These are phyloP conservation scores for Colletotrichum cereale DNA, from an alignment of 2,329 filamentous ascomycete species.

Conservation along the genomic window DNA sequence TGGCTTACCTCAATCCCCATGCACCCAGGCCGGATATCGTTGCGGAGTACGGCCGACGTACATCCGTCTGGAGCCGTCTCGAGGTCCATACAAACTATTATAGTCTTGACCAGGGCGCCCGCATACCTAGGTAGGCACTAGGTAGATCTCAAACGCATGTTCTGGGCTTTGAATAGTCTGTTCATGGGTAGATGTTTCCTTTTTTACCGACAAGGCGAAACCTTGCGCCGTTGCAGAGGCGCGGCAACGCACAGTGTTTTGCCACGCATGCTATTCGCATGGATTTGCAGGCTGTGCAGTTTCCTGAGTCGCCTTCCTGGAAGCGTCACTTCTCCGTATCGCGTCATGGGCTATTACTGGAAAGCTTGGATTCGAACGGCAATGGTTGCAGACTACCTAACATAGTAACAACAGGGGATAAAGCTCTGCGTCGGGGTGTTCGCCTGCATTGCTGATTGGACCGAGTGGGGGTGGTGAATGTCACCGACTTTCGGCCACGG, in stretches of 20 bases:
- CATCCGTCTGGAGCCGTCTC: neutral
- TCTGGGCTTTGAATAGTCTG: neutral
- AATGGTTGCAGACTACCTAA: neutral
- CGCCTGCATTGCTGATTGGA: conserved; percentile 19
- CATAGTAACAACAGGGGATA: neutral
- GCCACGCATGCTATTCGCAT: neutral
- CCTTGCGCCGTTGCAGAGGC: conserved; percentile 12
- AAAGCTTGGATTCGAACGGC: neutral
- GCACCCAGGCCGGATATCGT: neutral
- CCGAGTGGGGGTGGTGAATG: neutral
- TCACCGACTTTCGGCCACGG: neutral
- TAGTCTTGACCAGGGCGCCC: neutral
- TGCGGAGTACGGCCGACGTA: neutral
- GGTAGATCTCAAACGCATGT: conserved; percentile 13
- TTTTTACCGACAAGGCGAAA: conserved; percentile 6
- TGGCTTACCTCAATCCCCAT: neutral
- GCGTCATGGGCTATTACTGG: neutral
- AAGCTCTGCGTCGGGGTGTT: neutral
- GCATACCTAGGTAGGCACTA: neutral
- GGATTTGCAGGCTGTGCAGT: neutral
- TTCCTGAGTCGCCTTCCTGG: neutral
- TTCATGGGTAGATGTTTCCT: conserved; percentile 1
- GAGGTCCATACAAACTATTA: neutral
- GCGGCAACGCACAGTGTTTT: neutral
- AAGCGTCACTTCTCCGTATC: neutral